Evolutionary conservation across 2,329 filamentous ascomycete genomes (phyloP).

Genomic region (Thielaviopsis punctulata): DNA sequence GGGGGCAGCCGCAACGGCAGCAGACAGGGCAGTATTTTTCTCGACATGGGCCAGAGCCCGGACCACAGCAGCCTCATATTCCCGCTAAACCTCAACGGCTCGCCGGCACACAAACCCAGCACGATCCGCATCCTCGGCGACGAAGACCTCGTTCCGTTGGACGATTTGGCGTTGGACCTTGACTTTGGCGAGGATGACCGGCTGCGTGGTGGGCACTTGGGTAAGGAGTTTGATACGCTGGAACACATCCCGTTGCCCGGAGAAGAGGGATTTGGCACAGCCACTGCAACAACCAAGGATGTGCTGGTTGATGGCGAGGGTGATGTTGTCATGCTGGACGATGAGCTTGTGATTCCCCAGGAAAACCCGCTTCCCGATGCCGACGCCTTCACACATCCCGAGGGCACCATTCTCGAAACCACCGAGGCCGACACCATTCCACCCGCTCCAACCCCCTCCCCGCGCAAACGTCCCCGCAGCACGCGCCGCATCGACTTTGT

Average conservation of each 20-base stretch:
- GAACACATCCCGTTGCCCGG: background rate
- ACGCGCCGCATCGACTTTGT: slow-evolving; percentile 17
- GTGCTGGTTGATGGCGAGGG: slow-evolving; percentile 17
- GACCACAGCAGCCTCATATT: slow-evolving; percentile 6
- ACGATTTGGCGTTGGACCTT: slow-evolving; percentile 13
- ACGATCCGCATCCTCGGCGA: slow-evolving; percentile 11
- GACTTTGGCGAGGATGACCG: slow-evolving; percentile 7
- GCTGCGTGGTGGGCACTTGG: background rate
- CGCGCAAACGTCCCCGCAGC: slow-evolving; percentile 15
- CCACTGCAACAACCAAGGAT: slow-evolving; percentile 12
- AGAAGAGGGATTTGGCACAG: background rate
- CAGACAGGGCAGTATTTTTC: slow-evolving; percentile 1
- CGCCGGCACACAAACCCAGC: background rate
- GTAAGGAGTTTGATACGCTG: background rate
- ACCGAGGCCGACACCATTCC: slow-evolving; percentile 12
- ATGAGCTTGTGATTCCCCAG: slow-evolving; percentile 22
- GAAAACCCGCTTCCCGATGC: slow-evolving; percentile 24
- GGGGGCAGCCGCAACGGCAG: slow-evolving; percentile 1
- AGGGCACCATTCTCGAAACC: slow-evolving; percentile 12
- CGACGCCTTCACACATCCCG: slow-evolving; percentile 18
- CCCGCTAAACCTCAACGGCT: background rate
- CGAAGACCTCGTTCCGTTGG: slow-evolving; percentile 9
- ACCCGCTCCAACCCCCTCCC: too few species aligned
- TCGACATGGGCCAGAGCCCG: slow-evolving; percentile 8
- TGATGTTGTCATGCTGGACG: slow-evolving; percentile 14